Conservation (phyloP, 495 filamentous ascomycete genomes). For the Penicillium salamii region DNA sequence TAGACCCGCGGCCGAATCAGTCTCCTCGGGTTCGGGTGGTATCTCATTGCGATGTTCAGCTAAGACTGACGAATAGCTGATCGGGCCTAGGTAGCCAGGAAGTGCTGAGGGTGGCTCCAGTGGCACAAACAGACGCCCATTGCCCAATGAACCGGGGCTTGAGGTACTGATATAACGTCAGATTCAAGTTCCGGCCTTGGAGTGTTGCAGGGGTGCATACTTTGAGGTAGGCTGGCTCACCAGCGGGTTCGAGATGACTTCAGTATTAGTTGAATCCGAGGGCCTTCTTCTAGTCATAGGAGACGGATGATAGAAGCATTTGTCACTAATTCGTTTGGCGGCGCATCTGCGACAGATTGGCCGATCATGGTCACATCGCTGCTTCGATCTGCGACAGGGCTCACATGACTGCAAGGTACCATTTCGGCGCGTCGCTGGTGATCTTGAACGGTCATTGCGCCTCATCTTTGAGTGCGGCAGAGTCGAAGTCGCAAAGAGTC, state of each 20-base stretch:
- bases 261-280: slow-evolving; percentile 13
- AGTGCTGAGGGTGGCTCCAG: slow-evolving; percentile 26
- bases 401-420: slow-evolving; percentile 50
- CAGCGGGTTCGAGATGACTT: slow-evolving; percentile 10
- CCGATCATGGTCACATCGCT: slow-evolving; percentile 46
- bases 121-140: slow-evolving; percentile 19
- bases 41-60: slow-evolving; percentile 38
- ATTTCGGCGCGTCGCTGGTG: slow-evolving; percentile 40
- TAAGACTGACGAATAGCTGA: slow-evolving; percentile 48
- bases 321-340: slow-evolving; percentile 28
- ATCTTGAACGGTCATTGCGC: slow-evolving; percentile 19
- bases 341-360: slow-evolving; percentile 37
- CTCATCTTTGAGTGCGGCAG: slow-evolving; percentile 13
- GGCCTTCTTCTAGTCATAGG: slow-evolving; percentile 38
- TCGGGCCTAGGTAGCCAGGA: slow-evolving; percentile 49
- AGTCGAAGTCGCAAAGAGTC: too few species aligned
- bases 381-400: slow-evolving; percentile 51
- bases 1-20: slow-evolving; percentile 25
- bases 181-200: background rate
- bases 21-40: slow-evolving; percentile 35
- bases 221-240: slow-evolving; percentile 25
- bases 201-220: slow-evolving; percentile 13
- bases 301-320: slow-evolving; percentile 45
- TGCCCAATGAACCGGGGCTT: slow-evolving; percentile 26
- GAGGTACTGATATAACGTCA: slow-evolving; percentile 19